A percentile compares a stretch with the other conserved stretches of the same genome.
These are phyloP conservation scores for Wickerhamiella occidentalis DNA, from an alignment of 805 yeast species.

Conservation along the genomic window DNA sequence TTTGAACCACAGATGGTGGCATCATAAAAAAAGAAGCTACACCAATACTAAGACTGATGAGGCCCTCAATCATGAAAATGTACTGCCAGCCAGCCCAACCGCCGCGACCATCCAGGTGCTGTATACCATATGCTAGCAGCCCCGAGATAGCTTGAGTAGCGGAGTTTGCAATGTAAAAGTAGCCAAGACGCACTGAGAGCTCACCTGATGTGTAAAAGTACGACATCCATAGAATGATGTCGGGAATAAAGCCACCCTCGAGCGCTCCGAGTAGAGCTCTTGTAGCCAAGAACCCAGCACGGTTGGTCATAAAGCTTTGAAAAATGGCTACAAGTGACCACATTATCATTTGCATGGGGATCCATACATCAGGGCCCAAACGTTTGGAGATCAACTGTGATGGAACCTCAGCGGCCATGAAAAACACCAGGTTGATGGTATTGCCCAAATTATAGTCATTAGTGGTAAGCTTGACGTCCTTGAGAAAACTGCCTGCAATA, in stretches of 20 bases:
- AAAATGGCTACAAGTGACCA: slow-evolving; percentile 47
- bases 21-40: slow-evolving; percentile 35
- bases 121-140: slow-evolving; percentile 36
- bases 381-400: slow-evolving; percentile 51
- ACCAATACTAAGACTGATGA: slow-evolving; percentile 44
- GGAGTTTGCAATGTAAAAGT: slow-evolving; percentile 36
- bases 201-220: slow-evolving; percentile 39
- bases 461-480: slow-evolving; percentile 36
- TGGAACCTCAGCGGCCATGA: slow-evolving; percentile 49
- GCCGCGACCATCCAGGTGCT: slow-evolving; percentile 36
- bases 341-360: slow-evolving; percentile 43
- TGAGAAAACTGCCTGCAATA: slow-evolving; percentile 41
- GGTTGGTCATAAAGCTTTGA: slow-evolving; percentile 36
- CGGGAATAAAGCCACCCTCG: slow-evolving; percentile 39
- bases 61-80: slow-evolving; percentile 54
- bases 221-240: slow-evolving; percentile 31
- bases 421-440: slow-evolving; percentile 38
- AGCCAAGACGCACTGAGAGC: slow-evolving; percentile 43
- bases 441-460: slow-evolving; percentile 40
- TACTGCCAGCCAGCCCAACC: slow-evolving; percentile 51
- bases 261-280: slow-evolving; percentile 42
- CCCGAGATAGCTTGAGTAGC: slow-evolving; percentile 28
- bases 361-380: slow-evolving; percentile 51
- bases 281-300: slow-evolving; percentile 34
- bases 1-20: slow-evolving; percentile 46